phyloP scores from a whole-genome alignment of 208 protist species.

The Acanthamoeba castellanii region DNA sequence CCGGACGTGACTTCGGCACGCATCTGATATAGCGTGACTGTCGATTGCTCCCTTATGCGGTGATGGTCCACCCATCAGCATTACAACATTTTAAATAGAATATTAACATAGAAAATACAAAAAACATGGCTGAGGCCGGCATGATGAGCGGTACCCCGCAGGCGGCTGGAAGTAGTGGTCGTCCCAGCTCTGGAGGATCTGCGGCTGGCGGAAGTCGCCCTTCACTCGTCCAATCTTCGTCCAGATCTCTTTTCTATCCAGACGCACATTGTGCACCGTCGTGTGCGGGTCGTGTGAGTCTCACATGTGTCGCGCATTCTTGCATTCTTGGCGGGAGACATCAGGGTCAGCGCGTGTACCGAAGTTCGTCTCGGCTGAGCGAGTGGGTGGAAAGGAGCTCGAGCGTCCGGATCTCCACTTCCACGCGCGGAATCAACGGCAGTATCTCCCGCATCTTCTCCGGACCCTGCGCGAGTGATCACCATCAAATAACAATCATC shows the following conservation, averaged over 20 bases:
- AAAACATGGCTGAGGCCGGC: too few species aligned
- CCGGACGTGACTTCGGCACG: conserved; percentile 16
- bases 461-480: background rate
- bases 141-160: background rate
- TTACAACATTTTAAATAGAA: too few species aligned
- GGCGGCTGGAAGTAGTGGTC: conserved; percentile 2
- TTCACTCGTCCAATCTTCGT: background rate
- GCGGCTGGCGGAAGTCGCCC: conserved; percentile 43
- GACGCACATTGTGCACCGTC: background rate
- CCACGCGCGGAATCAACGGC: background rate
- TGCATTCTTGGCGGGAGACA: background rate
- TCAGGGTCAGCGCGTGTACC: background rate
- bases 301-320: background rate
- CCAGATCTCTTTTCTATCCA: background rate
- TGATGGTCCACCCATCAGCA: too few species aligned
- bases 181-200: conserved; percentile 64
- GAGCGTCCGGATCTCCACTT: background rate
- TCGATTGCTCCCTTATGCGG: background rate
- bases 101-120: too few species aligned
- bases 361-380: background rate
- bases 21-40: conserved; percentile 3
- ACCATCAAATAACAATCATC: background rate
- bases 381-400: background rate
- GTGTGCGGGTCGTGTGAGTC: too few species aligned
- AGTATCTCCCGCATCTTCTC: conserved; percentile 13